These are phyloP conservation scores for Flaveria trinervia DNA, from an alignment of 129 eudicot genomes.

Conservation along the genomic window DNA sequence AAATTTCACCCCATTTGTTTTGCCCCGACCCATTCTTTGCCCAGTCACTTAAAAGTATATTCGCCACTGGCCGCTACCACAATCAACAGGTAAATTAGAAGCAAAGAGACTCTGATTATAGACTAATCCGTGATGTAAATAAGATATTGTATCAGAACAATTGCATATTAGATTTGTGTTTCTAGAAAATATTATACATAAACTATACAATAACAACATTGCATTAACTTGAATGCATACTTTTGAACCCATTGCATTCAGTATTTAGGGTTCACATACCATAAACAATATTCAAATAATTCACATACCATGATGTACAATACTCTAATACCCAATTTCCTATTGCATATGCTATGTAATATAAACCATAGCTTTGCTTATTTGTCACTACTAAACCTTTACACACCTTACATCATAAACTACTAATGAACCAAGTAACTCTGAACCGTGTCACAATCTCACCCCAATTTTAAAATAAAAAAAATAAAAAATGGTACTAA, in stretches of 20 bases:
- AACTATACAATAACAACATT: neutral
- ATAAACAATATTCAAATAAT: neutral
- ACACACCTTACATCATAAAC: no score
- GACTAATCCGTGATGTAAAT: no score
- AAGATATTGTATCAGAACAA: no score
- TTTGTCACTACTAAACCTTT: neutral
- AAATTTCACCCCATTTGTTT: no score
- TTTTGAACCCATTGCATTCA: neutral
- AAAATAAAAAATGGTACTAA: neutral
- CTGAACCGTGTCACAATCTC: neutral
- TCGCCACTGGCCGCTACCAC: no score
- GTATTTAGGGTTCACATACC: neutral
- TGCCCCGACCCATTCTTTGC: no score
- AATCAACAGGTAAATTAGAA: no score
- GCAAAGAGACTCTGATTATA: no score
- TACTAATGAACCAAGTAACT: neutral
- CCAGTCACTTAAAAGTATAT: no score
- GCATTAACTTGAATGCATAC: neutral
- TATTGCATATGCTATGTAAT: neutral
- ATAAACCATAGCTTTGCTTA: slow-evolving; percentile 4
- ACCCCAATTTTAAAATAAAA: neutral
- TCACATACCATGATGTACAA: neutral
- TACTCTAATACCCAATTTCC: neutral
- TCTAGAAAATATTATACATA: neutral
- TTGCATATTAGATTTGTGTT: neutral